Evolutionary conservation across 441 rosid genomes (phyloP).

Genomic region (Populus hybrid): DNA sequence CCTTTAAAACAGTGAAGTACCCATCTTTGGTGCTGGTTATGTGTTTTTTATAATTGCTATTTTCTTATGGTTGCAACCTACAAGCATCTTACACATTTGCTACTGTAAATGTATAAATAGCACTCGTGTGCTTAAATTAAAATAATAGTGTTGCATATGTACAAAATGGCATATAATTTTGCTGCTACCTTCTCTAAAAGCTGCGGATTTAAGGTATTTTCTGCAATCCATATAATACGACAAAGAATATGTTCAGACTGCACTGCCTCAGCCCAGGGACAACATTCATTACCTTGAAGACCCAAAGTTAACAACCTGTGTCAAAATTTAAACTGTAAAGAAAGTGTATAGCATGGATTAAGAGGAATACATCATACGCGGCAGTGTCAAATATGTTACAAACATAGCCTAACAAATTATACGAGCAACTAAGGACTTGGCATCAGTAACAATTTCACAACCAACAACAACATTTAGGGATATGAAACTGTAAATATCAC

Average conservation of each 20-base stretch:
- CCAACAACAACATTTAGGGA: background rate
- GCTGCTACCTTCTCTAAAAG: conserved; percentile 67
- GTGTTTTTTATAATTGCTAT: background rate
- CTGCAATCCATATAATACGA: conserved; percentile 74
- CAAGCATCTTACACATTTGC: background rate
- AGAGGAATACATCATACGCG: conserved; percentile 2
- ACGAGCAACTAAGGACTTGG: background rate
- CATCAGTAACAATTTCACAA: background rate
- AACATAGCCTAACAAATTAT: background rate
- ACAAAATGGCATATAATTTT: background rate
- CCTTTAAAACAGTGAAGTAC: background rate
- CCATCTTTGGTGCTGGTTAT: background rate
- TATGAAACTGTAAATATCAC: conserved; percentile 2
- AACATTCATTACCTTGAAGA: conserved; percentile 48
- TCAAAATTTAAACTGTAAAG: conserved; percentile 22
- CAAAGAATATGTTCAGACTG: conserved; percentile 51
- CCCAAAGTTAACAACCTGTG: conserved; percentile 65
- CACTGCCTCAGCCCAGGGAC: conserved; percentile 55
- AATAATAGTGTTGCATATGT: background rate
- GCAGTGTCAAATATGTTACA: background rate
- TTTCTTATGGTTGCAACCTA: background rate
- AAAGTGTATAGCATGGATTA: conserved; percentile 3
- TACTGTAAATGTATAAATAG: background rate
- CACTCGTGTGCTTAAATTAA: background rate
- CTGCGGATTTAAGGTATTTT: conserved; percentile 67